These are phyloP conservation scores for Dillenia suffruticosa DNA, from an alignment of 164 flowering plant species.

Conservation along the genomic window DNA sequence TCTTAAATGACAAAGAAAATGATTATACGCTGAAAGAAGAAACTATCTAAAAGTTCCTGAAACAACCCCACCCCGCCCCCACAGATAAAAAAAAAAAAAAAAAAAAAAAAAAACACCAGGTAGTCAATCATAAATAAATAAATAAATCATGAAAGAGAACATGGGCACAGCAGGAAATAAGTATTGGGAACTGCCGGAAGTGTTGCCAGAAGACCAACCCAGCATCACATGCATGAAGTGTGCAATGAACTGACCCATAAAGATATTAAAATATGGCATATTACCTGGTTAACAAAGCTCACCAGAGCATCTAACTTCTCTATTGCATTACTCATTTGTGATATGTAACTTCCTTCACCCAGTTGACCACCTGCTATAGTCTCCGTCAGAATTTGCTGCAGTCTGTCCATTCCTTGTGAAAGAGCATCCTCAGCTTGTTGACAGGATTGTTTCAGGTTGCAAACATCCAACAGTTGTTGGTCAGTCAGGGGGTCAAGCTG, in stretches of 20 bases:
- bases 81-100: too few relatives aligned
- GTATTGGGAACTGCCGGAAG: too few relatives aligned
- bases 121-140: too few relatives aligned
- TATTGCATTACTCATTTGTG: slow-evolving; percentile 58
- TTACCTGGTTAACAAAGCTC: slow-evolving; percentile 76
- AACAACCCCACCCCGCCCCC: too few relatives aligned
- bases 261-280: not conserved
- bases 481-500: slow-evolving; percentile 71
- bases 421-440: slow-evolving; percentile 98
- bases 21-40: too few relatives aligned
- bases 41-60: too few relatives aligned
- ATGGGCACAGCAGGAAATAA: too few relatives aligned
- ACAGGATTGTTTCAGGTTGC: slow-evolving; percentile 66
- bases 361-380: slow-evolving; percentile 48
- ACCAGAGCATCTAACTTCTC: slow-evolving; percentile 68
- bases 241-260: not conserved
- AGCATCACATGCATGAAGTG: not conserved
- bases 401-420: slow-evolving; percentile 89
- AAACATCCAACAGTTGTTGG: slow-evolving; percentile 45
- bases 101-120: too few relatives aligned
- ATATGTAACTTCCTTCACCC: slow-evolving; percentile 52
- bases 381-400: slow-evolving; percentile 60
- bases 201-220: too few relatives aligned
- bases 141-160: too few relatives aligned
- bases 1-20: too few relatives aligned